Conservation (phyloP, 495 filamentous ascomycete genomes). For the Neurospora pannonica region DNA sequence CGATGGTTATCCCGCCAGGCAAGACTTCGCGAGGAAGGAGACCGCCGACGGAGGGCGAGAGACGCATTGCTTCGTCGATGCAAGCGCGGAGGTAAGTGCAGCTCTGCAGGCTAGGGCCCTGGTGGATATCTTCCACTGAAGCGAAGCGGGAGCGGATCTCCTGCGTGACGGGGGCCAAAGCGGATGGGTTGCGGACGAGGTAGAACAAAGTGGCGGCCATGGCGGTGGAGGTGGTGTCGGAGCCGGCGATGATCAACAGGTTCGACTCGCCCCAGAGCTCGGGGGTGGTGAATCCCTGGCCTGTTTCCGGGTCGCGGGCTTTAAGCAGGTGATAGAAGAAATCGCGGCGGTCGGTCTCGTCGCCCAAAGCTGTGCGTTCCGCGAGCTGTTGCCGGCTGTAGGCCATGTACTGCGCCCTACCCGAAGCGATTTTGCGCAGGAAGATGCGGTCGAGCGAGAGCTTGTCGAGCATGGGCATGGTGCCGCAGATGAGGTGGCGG, state of each 20-base stretch:
- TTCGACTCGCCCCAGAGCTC: constrained; percentile 67
- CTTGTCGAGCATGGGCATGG: constrained; percentile 46
- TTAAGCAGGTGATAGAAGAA: constrained; percentile 53
- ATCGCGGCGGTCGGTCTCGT: constrained; percentile 54
- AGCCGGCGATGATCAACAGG: constrained; percentile 52
- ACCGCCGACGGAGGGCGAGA: constrained; percentile 56
- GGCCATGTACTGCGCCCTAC: constrained; percentile 44
- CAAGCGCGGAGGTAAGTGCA: constrained; percentile 50
- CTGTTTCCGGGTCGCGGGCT: constrained; percentile 51
- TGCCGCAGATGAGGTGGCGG: constrained; percentile 46
- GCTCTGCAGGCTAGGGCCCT: constrained; percentile 42
- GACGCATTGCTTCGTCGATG: constrained; percentile 65
- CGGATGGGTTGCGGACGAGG: constrained; percentile 45
- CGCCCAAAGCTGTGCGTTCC: constrained; percentile 44
- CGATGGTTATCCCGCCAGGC: constrained; percentile 48
- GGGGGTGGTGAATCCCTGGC: constrained; percentile 51
- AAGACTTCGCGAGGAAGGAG: constrained; percentile 54
- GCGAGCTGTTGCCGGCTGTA: constrained; percentile 46
- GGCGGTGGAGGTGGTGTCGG: constrained; percentile 56
- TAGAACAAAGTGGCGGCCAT: constrained; percentile 59
- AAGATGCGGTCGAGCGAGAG: constrained; percentile 48
- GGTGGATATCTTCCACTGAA: constrained; percentile 43
- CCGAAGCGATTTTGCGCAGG: constrained; percentile 46
- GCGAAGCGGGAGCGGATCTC: constrained; percentile 43
- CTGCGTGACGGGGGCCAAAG: constrained; percentile 40